Base-by-base conservation (phyloP, 1,284 basidiomycete species). In the Leccinum solheimii region DNA sequence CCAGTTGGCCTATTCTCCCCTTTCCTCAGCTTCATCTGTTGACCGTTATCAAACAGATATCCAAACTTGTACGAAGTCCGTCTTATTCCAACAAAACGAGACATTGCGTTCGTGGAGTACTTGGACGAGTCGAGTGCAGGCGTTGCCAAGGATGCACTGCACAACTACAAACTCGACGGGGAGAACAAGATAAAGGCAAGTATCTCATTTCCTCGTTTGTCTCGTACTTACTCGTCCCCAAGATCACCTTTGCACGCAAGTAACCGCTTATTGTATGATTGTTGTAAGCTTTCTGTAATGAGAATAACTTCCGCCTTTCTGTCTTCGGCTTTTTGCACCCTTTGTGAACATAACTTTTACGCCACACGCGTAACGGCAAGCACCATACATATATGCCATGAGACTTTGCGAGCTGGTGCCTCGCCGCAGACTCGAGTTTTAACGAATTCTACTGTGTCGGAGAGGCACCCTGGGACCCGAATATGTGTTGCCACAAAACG, bases 61-160 rank as follows among this genome's bases (percentile, higher is more conserved):
- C 91, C 94, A 56, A 95, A 95, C 71, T 77, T 98, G 62, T 77
- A 95, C 85, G 94, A 97, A 84, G 95, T 98, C 16, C 94, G 95
- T 81, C 94, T 95, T 68, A 96, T 98, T 73, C 94, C 95, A 38
- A 94, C 94, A 55, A 95, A 97, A 78, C 90, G 90, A 74, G 95
- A 96, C 74, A 97, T 97, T 68, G 95, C 95, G 2, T 98, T 98
- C 82, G 94, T 98, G 76, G 95, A 98, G 76, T 98, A 91, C 71
- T 74, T 88, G 72, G 95, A 97, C 86, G 95, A 97, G 75, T 85
- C 81, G 49, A 91, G 90, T 65, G 91, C 95, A n/a, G 88, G 86
- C 14, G 86, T 91, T 43, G 95, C 95, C 34, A 96, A 96, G 77
- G 95, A 97, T 68, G 94, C 93, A 26, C 77, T 97, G 72, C 95